Conservation (phyloP, 176 grass and related monocot genomes). For the Musa schizocarpa region DNA sequence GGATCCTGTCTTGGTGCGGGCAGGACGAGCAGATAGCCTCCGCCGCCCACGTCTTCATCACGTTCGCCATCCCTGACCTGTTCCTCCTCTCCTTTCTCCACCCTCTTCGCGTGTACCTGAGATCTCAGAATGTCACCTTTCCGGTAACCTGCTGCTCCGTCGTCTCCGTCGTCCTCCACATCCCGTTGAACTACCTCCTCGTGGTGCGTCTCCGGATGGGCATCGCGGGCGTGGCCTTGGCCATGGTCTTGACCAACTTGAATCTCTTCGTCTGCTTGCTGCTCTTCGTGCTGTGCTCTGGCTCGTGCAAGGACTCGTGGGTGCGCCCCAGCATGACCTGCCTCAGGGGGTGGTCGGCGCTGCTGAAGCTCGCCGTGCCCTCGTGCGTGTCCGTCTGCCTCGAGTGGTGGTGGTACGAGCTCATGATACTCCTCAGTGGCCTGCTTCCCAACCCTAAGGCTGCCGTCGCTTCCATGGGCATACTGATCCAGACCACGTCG, state of each 20-base stretch:
- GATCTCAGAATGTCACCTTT: conserved; percentile 8
- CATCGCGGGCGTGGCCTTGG: conserved; percentile 2
- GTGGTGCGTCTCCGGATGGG: conserved; percentile 1
- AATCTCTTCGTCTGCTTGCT: conserved; percentile 2
- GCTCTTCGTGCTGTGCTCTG: conserved; percentile 5
- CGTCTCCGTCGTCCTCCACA: conserved; percentile 2
- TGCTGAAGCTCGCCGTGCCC: conserved; percentile 67
- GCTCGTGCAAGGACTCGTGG: conserved; percentile 4
- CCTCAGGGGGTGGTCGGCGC: conserved; percentile 54
- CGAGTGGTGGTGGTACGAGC: conserved; percentile 38
- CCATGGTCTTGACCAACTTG: conserved; percentile 8
- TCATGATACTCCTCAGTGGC: conserved; percentile 94
- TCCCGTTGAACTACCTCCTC: conserved; percentile 10
- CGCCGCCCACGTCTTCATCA: conserved; percentile 2
- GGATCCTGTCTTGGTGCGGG: conserved; percentile 8
- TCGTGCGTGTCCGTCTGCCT: conserved; percentile 71
- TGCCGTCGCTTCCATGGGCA: conserved; percentile 89
- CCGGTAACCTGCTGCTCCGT: conserved; percentile 9
- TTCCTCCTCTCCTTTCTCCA: conserved; percentile 4
- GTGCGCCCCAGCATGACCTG: not conserved
- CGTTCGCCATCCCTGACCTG: not conserved
- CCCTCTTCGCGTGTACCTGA: conserved; percentile 8
- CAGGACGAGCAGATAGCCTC: conserved; percentile 6
- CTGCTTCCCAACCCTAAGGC: conserved; percentile 65
- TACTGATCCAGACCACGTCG: conserved; percentile 94